Evolutionary conservation across 164 flowering plant genomes (phyloP), one percentile per base, ranked within the genome.

Genomic region (Vitis labrusca): DNA sequence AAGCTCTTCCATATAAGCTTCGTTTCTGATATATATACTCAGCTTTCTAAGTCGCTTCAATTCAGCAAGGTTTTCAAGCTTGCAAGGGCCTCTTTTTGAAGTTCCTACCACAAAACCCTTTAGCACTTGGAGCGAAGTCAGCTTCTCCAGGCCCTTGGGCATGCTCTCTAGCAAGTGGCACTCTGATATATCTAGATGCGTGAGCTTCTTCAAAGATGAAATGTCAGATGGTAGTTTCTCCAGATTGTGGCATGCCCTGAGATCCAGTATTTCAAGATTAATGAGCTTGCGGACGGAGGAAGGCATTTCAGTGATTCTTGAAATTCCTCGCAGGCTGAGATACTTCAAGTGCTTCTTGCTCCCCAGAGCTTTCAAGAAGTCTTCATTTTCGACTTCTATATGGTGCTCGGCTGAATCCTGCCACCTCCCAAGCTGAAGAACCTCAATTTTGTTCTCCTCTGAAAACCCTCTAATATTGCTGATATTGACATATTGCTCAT

Each of bases 251-350:
- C 89, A 86, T 0, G 79, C 81, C 51, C 77, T 71, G 27, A 86
- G 80, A 60, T 84, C 86, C 30, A 86, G 61, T 7, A 84, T 64
- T 47, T 44, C 64, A 50, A 86, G 56, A 37, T 63, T 73, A 6
- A 37, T 4, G 17, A 80, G 80, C 62, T 63, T 58, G 2, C 64
- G 13, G 2, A 84, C 44, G 0, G 82, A 67, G 52, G 37, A 47
- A 8, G 83, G 83, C 16, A 86, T 71, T 63, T 72, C 54, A 2
- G 17, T 62, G 2, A 86, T 72, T 50, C 79, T 67, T 0, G 83
- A 86, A 5, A 84, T 72, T 5, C 89, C 87, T 73, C 73, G 83
- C 59, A 86, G 83, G 66, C 86, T 81, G 1, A 86, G 50, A 57
- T 61, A 77, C 75, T 66, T 73, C 13, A 86, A 54, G 5, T 59